These are phyloP conservation scores for Zymoseptoria pseudotritici DNA, from an alignment of 2,329 filamentous ascomycete species.

Conservation along the genomic window DNA sequence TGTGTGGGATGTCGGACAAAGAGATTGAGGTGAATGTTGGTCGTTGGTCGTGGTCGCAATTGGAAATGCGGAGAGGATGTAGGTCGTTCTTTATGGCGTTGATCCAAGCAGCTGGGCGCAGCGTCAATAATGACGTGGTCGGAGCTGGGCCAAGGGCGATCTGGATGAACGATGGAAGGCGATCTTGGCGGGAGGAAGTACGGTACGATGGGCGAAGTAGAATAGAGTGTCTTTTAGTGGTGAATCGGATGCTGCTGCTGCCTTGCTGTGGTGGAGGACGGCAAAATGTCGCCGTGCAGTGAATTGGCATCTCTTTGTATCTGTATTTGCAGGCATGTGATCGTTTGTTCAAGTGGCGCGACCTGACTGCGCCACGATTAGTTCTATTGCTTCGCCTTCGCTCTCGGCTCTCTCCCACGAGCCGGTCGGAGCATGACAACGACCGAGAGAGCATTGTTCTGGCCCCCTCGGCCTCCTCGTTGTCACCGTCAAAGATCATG, in stretches of 20 bases:
- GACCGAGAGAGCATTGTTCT: no score
- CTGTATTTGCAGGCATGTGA: not conserved
- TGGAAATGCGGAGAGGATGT: not conserved
- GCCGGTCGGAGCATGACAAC: not conserved
- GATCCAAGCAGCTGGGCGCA: not conserved
- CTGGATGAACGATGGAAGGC: not conserved
- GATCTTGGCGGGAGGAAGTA: not conserved
- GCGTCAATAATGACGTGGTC: not conserved
- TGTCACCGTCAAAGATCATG: not conserved
- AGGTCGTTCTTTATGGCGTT: not conserved
- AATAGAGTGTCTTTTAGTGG: not conserved
- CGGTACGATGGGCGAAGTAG: not conserved
- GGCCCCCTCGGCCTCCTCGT: no score
- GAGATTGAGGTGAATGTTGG: not conserved
- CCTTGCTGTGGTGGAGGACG: not conserved
- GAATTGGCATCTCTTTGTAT: not conserved
- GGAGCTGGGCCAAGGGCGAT: not conserved
- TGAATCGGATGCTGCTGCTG: not conserved
- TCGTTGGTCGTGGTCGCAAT: not conserved
- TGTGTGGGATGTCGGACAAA: not conserved
- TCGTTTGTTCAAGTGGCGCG: not conserved
- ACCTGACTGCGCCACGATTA: not conserved
- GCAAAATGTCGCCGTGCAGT: not conserved
- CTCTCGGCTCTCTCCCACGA: not conserved
- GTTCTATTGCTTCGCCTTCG: not conserved